phyloP scores from a whole-genome alignment of 2,329 filamentous ascomycete species.

The Nemania bipapillata region DNA sequence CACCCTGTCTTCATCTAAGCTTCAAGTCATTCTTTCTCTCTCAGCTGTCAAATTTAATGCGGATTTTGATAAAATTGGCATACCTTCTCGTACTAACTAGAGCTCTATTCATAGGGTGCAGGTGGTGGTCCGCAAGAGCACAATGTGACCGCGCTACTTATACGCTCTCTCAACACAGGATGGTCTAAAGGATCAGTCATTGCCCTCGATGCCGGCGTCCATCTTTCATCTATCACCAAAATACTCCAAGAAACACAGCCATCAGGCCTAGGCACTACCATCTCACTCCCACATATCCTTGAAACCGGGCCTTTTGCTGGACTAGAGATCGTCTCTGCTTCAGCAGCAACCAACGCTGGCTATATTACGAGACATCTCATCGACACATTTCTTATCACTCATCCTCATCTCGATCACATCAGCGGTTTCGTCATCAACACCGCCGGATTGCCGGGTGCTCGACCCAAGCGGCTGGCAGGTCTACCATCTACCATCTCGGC shows the following conservation, averaged over 20 bases:
- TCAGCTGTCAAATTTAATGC: not conserved
- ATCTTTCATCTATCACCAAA: constrained; percentile 84
- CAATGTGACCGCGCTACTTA: constrained; percentile 88
- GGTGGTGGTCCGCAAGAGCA: constrained; percentile 91
- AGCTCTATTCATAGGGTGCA: constrained; percentile 70
- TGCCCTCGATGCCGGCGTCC: constrained; percentile 92
- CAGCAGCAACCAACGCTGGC: constrained; percentile 79
- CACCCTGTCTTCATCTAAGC: too few relatives aligned
- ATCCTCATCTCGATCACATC: constrained; percentile 96
- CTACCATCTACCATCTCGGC: constrained; percentile 89
- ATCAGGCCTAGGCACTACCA: constrained; percentile 50
- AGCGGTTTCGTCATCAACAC: constrained; percentile 94
- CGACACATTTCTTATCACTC: constrained; percentile 90
- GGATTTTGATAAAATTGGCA: not conserved
- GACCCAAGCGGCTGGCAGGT: constrained; percentile 86
- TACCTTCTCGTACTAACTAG: constrained; percentile 30
- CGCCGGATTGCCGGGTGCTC: constrained; percentile 80
- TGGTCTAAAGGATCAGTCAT: constrained; percentile 87
- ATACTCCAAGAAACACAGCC: constrained; percentile 72
- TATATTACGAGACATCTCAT: constrained; percentile 82
- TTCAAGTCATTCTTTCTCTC: not conserved
- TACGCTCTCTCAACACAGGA: constrained; percentile 79
- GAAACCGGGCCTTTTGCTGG: constrained; percentile 81
- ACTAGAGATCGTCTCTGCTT: constrained; percentile 73
- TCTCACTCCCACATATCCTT: constrained; percentile 65